Conservation (phyloP, 2,329 filamentous ascomycete species). For the Scedosporium dehoogii region DNA sequence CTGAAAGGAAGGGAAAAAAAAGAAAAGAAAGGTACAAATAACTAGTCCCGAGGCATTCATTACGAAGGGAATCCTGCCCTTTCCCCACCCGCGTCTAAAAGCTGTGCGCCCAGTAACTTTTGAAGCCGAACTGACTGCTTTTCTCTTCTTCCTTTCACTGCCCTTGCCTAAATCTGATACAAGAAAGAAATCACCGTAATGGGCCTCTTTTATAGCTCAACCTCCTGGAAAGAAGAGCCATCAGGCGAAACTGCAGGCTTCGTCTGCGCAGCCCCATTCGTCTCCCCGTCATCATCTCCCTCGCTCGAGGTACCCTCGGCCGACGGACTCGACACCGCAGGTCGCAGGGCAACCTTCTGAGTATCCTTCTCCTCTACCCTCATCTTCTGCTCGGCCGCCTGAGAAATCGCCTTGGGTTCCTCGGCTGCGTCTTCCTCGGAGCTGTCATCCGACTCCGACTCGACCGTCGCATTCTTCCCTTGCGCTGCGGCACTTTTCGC, state of each 20-base stretch:
- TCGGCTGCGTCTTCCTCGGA: conserved; percentile 17
- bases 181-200: too few relatives aligned
- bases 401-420: conserved; percentile 23
- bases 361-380: conserved; percentile 44
- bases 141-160: not conserved
- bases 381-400: conserved; percentile 41
- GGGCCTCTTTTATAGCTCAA: conserved; percentile 36
- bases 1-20: not conserved
- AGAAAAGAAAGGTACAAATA: not conserved
- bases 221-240: conserved; percentile 53
- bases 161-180: too few relatives aligned
- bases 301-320: conserved; percentile 16
- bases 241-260: conserved; percentile 40
- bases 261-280: conserved; percentile 20
- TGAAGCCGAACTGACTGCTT: not conserved
- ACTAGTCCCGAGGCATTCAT: not conserved
- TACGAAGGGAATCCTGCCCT: not conserved
- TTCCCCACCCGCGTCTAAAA: too few relatives aligned
- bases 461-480: conserved; percentile 16
- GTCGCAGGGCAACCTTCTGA: conserved; percentile 42
- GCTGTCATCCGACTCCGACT: conserved; percentile 20
- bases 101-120: too few relatives aligned
- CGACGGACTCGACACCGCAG: conserved; percentile 16
- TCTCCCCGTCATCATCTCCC: conserved; percentile 21
- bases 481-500: conserved; percentile 12